Percentiles rank a stretch among this genome's conserved stretches.
Conservation (phyloP, 306 rosid species). For the Castanopsis chinensis region DNA sequence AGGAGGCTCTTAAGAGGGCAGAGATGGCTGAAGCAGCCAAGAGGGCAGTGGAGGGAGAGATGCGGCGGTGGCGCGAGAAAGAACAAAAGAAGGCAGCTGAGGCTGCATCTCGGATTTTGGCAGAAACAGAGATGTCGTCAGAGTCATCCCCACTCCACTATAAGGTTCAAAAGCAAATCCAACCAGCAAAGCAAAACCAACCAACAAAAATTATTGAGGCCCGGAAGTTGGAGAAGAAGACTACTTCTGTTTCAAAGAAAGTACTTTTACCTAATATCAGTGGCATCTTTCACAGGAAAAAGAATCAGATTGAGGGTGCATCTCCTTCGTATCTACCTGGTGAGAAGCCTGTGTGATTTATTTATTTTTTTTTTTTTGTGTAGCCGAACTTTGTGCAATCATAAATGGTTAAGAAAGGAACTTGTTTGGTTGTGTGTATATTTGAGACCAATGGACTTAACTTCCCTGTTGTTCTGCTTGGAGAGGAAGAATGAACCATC, state of each 20-base stretch:
- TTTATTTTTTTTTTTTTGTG: slow-evolving; percentile 23
- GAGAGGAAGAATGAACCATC: slow-evolving; percentile 24
- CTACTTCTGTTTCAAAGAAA: slow-evolving; percentile 66
- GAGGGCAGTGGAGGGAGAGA: slow-evolving; percentile 88
- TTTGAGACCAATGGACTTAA: slow-evolving; percentile 38
- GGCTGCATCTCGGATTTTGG: slow-evolving; percentile 80
- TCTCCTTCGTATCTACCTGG: slow-evolving; percentile 95
- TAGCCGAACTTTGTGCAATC: slow-evolving; percentile 29
- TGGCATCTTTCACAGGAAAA: slow-evolving; percentile 74
- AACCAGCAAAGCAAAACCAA: slow-evolving; percentile 41
- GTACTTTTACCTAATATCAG: slow-evolving; percentile 66
- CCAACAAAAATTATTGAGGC: slow-evolving; percentile 40
- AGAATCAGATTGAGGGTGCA: slow-evolving; percentile 79
- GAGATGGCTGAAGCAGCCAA: slow-evolving; percentile 97
- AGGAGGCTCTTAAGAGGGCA: slow-evolving; percentile 74
- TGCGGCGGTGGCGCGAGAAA: slow-evolving; percentile 82
- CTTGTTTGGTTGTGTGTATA: slow-evolving; percentile 52
- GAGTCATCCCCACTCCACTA: slow-evolving; percentile 75
- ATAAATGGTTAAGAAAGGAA: slow-evolving; percentile 41
- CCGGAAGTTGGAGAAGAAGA: slow-evolving; percentile 61
- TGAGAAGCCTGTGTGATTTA: slow-evolving; percentile 52
- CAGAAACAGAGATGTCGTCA: slow-evolving; percentile 54
- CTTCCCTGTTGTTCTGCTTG: slow-evolving; percentile 29
- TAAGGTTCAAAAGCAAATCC: slow-evolving; percentile 53
- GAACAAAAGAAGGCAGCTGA: slow-evolving; percentile 94